Base-by-base conservation (phyloP, 179 eudicot genomes). In the Dionaea muscipula region DNA sequence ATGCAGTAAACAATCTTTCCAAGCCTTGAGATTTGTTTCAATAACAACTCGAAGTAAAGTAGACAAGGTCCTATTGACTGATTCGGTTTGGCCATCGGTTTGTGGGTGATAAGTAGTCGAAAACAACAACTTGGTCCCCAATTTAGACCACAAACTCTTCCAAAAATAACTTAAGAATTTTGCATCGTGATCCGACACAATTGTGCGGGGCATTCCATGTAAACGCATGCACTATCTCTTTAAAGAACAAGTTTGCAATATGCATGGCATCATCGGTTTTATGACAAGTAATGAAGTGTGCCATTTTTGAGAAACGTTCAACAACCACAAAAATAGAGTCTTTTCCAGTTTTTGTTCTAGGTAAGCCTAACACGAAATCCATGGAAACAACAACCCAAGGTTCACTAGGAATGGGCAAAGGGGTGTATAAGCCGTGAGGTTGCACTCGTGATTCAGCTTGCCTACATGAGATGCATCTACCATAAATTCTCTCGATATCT, bases 391-490 rank as follows among this genome's bases (percentile, higher is more conserved):
- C 36, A 31, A 40, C 18, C 26, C 45, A 47, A 2, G 53, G 43
- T 8, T 0, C 40, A 21, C 52, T 47, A 33, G 53, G 53, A 0
- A 58, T 23, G 3, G 53, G 53, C 12, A 58, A 46, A 15, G 45
- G 53, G 14, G 31, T 47, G 44, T 58, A 46, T 7, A 46, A 27
- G 0, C 53, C 62, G 23, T 35, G 43, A 2, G 39, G 18, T 31
- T 23, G 8, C n/a, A 26, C 10, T 3, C 22, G 26, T 20, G 43
- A 22, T 17, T 47, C 47, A 10, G 62, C 53, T 26, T 22, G 18
- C 41, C 22, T 46, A 57, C 52, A 57, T 5, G 51, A 43, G 1
- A 57, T 14, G 2, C 62, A 57, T 28, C 13, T 57, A 0, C 21
- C 52, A 57, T 51, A 57, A 47, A 47, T 37, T 36, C 24, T 37